Base-by-base conservation (phyloP, 495 filamentous ascomycete genomes). In the Lasiosphaeriaceae sp. region DNA sequence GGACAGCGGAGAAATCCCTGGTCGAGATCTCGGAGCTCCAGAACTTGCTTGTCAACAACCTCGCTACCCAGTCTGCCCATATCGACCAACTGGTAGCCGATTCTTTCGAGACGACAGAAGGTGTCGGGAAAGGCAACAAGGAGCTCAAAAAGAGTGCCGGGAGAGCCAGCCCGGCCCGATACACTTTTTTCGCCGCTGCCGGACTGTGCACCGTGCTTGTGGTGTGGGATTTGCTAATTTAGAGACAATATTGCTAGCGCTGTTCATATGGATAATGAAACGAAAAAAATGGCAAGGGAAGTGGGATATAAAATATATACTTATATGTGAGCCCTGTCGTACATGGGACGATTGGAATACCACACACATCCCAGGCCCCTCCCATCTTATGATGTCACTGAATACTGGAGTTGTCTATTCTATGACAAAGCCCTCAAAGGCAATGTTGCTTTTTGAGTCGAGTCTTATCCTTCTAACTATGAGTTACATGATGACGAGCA, bases 191-290 rank as follows among this genome's bases (percentile, higher is more conserved):
- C 73, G 89, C 86, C 12, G 91, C 90, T 7, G 85, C 87, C 24
- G 88, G 86, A 0, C 77, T 97, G 56, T 96, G 91, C 69, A 74
- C 83, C 2, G 86, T 87, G 64, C 77, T 99, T 56, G 78, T 99
- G 9, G 75, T 91, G n/a, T 99, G 92, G 90, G 94, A 99, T 81
- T 72, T 96, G 68, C 72, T 96, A 26, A 90, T 96, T 69, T 97
- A 74, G 65, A 8, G 49, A 52, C 14, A 37, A 19, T 31, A 7
- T 24, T 37, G 7, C 46, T 12, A 48, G 11, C 23, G 23, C 17
- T 48, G 23, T 45, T 17, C 41, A 45, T 4, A 31, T 31, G 26
- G 26, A 31, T 31, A 31, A 9, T 31, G 9, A 31, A 31, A 31
- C 26, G 26, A 9, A n/a, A n/a, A n/a, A n/a, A 3, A 31, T 31